Evolutionary conservation across 495 filamentous ascomycete genomes (phyloP), one percentile per base, ranked within the genome.

Genomic region (Jackrogersella minutella): DNA sequence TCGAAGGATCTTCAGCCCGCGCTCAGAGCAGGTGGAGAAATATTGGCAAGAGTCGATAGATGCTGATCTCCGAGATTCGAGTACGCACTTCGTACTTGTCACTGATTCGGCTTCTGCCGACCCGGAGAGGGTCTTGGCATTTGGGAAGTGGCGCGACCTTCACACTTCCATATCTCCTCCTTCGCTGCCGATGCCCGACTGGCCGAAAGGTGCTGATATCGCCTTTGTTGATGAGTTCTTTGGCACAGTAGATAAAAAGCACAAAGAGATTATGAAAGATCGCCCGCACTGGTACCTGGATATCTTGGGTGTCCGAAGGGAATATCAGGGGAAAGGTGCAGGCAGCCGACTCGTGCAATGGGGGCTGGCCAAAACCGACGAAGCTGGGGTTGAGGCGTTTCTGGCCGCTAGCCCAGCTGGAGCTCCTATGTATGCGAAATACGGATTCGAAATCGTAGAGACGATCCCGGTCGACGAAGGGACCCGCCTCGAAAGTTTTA

Each of bases 341-440:
- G 84, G 80, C 5, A 75, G 72, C 13, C 71, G 74, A 61, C 56
- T 89, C 11, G 50, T 88, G 36, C 63, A 74, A 31, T 85, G 81
- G 78, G 85, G 85, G 0, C 58, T 81, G 5, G 64, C 74, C 22
- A 76, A 75, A 66, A 85, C 84, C 5, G 86, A 88, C 72, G 70
- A 74, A 16, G 76, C 72, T 13, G 77, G 78, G 0, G 62, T 75
- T 21, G 76, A 79, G 44, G 70, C 82, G 4, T 89, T 83, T 73
- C 66, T 89, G 4, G 85, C 87, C 57, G 81, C 83, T 0, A 85
- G 84, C 30, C 79, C 77, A 5, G 76, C 75, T 7, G 86, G 86
- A 7, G 74, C 75, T 33, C 72, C 74, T 8, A 21, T 90, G n/a
- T 90, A 89, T 74, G 54, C 80, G 47, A 80, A 79, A 61, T 67